Conservation (phyloP, 2,329 filamentous ascomycete species). For the Aspergillus glaucus region DNA sequence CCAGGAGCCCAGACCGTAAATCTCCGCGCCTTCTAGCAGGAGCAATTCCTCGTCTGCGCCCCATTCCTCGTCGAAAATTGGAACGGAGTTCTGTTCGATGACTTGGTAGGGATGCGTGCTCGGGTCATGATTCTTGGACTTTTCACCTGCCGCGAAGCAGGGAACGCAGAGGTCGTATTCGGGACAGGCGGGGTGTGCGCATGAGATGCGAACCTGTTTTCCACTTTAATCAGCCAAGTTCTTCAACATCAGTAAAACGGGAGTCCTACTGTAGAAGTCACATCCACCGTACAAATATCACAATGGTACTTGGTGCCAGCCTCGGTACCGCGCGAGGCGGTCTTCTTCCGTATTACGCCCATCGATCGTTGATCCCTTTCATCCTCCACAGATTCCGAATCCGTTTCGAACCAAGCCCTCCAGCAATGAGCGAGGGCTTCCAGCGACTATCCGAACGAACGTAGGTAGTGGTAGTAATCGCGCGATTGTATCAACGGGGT, state of each 20-base stretch:
- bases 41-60: constrained; percentile 95
- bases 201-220: constrained; percentile 81
- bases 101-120: constrained; percentile 82
- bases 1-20: constrained; percentile 94
- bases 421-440: constrained; percentile 23
- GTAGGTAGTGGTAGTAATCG: neutral
- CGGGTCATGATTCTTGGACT: constrained; percentile 78
- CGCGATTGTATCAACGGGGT: neutral
- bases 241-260: neutral
- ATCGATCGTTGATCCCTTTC: constrained; percentile 48
- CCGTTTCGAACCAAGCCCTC: constrained; percentile 27
- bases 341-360: constrained; percentile 97
- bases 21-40: constrained; percentile 87
- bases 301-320: constrained; percentile 94
- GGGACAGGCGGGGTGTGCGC: constrained; percentile 72
- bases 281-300: constrained; percentile 92
- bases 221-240: neutral
- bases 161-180: constrained; percentile 97
- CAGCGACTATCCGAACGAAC: neutral
- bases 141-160: constrained; percentile 79
- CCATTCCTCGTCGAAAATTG: constrained; percentile 92
- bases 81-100: constrained; percentile 97
- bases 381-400: constrained; percentile 33
- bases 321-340: constrained; percentile 74
- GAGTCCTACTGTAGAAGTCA: constrained; percentile 78